Conservation (phyloP, 176 grass and related monocot genomes). For the Lolium perenne region DNA sequence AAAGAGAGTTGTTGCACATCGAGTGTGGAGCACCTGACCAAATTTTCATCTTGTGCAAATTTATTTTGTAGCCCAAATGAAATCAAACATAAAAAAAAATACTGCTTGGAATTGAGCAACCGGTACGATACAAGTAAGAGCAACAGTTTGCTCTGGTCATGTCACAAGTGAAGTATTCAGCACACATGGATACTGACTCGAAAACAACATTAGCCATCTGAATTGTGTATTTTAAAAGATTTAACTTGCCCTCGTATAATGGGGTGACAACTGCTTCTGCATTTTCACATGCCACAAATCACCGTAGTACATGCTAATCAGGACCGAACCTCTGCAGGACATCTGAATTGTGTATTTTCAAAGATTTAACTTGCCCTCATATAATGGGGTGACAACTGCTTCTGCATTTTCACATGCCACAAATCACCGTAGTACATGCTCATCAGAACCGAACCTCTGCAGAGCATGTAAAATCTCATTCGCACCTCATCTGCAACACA, state of each 20-base stretch:
- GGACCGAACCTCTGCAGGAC: neutral
- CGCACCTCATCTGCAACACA: neutral
- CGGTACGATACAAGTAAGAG: slow-evolving; percentile 7
- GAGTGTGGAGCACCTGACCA: neutral
- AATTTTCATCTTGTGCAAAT: neutral
- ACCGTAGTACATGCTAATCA: neutral
- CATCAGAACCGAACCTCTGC: neutral
- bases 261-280: neutral
- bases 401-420: neutral
- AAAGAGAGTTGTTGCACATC: neutral
- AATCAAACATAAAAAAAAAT: neutral
- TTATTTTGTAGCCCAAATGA: neutral
- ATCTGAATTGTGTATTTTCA: neutral
- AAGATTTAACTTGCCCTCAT: neutral
- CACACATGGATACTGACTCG: neutral
- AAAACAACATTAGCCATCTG: neutral
- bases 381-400: neutral
- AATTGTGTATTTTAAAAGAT: neutral
- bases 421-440: neutral
- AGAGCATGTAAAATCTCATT: neutral
- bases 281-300: slow-evolving; percentile 1
- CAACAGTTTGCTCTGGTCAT: neutral
- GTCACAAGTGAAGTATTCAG: neutral
- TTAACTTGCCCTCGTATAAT: neutral
- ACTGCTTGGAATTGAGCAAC: slow-evolving; percentile 4